phyloP scores from a whole-genome alignment of 495 filamentous ascomycete species.

The Aspergillus leporis region DNA sequence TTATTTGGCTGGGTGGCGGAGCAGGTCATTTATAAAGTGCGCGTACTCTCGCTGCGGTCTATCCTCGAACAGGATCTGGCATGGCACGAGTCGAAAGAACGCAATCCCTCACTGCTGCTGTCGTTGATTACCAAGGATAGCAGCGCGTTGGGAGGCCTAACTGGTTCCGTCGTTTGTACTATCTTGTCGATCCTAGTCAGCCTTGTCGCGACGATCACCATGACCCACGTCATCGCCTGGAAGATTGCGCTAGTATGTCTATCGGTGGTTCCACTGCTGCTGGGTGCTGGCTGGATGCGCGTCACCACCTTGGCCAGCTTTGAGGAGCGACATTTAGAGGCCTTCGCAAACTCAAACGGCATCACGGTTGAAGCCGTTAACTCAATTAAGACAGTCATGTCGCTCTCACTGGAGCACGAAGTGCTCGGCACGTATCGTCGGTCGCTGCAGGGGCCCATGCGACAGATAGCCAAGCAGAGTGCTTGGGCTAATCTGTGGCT shows the following conservation, averaged over 20 bases:
- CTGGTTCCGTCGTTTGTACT: slow-evolving; percentile 44
- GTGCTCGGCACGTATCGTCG: slow-evolving; percentile 40
- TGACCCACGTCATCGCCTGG: slow-evolving; percentile 47
- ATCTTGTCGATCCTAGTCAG: slow-evolving; percentile 48
- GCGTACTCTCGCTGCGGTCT: slow-evolving; percentile 51
- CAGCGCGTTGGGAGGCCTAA: slow-evolving; percentile 48
- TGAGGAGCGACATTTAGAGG: slow-evolving; percentile 58
- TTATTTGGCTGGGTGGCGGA: slow-evolving; percentile 54
- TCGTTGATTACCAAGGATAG: slow-evolving; percentile 53
- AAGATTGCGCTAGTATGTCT: slow-evolving; percentile 43
- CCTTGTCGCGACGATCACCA: slow-evolving; percentile 41
- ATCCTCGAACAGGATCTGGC: slow-evolving; percentile 53
- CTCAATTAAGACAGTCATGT: slow-evolving; percentile 55
- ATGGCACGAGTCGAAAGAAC: slow-evolving; percentile 52
- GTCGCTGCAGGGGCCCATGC: slow-evolving; percentile 37
- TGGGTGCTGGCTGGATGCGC: slow-evolving; percentile 52
- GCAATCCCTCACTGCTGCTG: slow-evolving; percentile 46
- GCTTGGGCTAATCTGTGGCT: slow-evolving; percentile 52
- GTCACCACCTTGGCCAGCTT: slow-evolving; percentile 53
- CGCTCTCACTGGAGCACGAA: slow-evolving; percentile 47
- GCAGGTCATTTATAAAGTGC: slow-evolving; percentile 48
- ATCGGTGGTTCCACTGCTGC: slow-evolving; percentile 41
- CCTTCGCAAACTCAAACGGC: slow-evolving; percentile 50
- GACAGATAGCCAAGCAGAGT: slow-evolving; percentile 50
- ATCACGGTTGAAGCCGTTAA: slow-evolving; percentile 53